Evolutionary conservation across 1,284 basidiomycete species (phyloP).

Genomic region (Ustilago loliicola): DNA sequence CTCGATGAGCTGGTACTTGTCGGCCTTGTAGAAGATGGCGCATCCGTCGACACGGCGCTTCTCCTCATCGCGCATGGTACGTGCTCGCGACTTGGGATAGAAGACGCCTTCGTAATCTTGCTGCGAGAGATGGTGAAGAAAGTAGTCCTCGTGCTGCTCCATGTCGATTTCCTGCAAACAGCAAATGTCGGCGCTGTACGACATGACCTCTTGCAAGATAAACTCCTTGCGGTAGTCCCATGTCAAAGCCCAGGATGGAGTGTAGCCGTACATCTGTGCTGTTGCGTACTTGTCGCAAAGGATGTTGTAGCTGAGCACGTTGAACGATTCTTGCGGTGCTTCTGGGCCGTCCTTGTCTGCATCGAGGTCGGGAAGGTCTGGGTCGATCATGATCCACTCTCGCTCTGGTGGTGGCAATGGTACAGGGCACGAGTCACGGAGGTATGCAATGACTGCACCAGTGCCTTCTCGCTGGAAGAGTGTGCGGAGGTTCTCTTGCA

Average conservation of each 20-base stretch:
- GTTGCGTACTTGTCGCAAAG: conserved; percentile 93
- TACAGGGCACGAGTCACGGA: conserved; percentile 88
- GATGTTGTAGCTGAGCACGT: conserved; percentile 91
- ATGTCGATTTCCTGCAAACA: conserved; percentile 93
- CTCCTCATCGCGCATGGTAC: conserved; percentile 92
- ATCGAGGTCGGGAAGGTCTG: conserved; percentile 75
- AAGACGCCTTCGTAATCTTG: conserved; percentile 92
- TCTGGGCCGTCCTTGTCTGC: conserved; percentile 37
- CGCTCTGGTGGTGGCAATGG: conserved; percentile 86
- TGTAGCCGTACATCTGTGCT: conserved; percentile 92
- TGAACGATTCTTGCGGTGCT: conserved; percentile 76
- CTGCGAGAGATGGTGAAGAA: conserved; percentile 80
- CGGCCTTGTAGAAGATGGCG: conserved; percentile 92
- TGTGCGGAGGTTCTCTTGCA: conserved; percentile 82
- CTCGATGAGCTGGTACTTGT: conserved; percentile 91
- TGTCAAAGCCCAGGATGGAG: conserved; percentile 91
- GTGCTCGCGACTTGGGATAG: conserved; percentile 92
- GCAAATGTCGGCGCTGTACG: conserved; percentile 87
- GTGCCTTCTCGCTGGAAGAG: conserved; percentile 95
- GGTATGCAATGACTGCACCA: conserved; percentile 83
- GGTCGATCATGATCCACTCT: conserved; percentile 82
- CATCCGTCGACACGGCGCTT: conserved; percentile 92
- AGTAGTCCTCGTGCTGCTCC: conserved; percentile 93
- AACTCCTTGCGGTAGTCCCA: conserved; percentile 96
- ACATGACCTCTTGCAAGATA: conserved; percentile 87